Evolutionary conservation across 2,329 filamentous ascomycete genomes (phyloP).

Genomic region (Fusarium lyarnte): DNA sequence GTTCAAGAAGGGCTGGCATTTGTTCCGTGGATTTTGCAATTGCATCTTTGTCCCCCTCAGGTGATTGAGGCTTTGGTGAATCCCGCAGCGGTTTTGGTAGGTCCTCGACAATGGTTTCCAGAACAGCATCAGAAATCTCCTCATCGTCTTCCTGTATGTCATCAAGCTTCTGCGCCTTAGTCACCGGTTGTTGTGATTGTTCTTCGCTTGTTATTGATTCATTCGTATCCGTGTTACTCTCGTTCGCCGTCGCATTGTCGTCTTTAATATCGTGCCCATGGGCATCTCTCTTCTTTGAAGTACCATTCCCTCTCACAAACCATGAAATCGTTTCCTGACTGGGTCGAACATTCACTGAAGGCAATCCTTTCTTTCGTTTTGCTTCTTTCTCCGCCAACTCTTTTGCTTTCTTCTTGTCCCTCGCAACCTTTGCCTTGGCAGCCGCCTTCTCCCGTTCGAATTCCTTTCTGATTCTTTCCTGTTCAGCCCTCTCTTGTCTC

Average conservation of each 20-base stretch:
- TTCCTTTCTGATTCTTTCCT: constrained; percentile 64
- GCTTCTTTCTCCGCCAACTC: constrained; percentile 60
- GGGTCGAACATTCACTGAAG: constrained; percentile 62
- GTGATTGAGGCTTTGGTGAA: background rate
- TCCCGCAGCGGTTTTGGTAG: background rate
- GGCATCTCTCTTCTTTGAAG: constrained; percentile 44
- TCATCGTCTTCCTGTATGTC: constrained; percentile 24
- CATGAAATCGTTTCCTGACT: constrained; percentile 67
- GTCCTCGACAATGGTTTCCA: background rate
- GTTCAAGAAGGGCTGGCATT: background rate
- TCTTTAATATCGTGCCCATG: constrained; percentile 30
- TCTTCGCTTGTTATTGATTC: background rate
- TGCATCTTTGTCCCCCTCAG: background rate
- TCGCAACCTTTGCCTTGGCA: constrained; percentile 57
- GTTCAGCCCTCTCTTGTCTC: constrained; percentile 58
- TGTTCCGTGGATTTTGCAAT: background rate
- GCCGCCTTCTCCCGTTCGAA: constrained; percentile 60
- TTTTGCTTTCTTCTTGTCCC: constrained; percentile 66
- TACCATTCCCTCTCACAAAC: constrained; percentile 57
- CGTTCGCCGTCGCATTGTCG: background rate
- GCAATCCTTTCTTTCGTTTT: constrained; percentile 62
- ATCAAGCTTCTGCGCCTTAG: constrained; percentile 15
- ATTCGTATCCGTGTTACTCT: background rate
- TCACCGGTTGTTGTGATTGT: background rate
- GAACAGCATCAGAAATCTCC: background rate